A percentile compares a stretch with the other conserved stretches of the same genome.
Evolutionary conservation across 768 basidiomycete species (phyloP).

Genomic region (Boletus rufocinnamomeus): DNA sequence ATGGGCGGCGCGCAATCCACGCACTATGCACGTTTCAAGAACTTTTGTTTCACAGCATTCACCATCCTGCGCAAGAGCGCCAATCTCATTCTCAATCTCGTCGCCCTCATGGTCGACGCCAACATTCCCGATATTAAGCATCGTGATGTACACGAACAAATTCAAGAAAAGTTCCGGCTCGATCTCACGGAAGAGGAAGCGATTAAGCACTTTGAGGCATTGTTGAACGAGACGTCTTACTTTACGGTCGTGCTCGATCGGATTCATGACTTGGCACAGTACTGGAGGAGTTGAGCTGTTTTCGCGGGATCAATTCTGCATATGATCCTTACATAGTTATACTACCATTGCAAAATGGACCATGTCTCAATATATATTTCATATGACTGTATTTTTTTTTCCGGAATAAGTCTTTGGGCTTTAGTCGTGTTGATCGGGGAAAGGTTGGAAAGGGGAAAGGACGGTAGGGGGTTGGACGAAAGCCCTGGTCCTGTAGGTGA

Average conservation of each 20-base stretch:
- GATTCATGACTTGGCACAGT: conserved; percentile 90
- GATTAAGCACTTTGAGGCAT: conserved; percentile 92
- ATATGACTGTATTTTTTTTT: neutral
- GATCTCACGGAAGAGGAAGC: conserved; percentile 96
- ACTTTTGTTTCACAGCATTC: conserved; percentile 97
- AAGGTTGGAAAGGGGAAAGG: neutral
- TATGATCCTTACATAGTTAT: conserved; percentile 6
- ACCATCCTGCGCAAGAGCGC: conserved; percentile 94
- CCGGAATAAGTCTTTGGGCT: neutral
- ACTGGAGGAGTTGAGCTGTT: conserved; percentile 68
- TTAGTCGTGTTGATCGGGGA: neutral
- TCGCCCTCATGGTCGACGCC: conserved; percentile 96
- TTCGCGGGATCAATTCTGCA: neutral
- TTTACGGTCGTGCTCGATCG: conserved; percentile 91
- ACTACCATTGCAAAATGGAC: neutral
- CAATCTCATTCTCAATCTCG: conserved; percentile 94
- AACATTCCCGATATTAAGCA: conserved; percentile 98
- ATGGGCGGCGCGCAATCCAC: conserved; percentile 97
- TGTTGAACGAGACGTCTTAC: conserved; percentile 94
- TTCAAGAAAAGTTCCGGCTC: conserved; percentile 95
- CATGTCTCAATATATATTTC: too few relatives aligned
- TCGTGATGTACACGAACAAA: conserved; percentile 81
- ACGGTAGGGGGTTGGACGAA: neutral
- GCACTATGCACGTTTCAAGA: conserved; percentile 97
- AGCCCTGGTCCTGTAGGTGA: too few relatives aligned